phyloP scores from a whole-genome alignment of 2,329 filamentous ascomycete species.

The Fusarium sublunatum region DNA sequence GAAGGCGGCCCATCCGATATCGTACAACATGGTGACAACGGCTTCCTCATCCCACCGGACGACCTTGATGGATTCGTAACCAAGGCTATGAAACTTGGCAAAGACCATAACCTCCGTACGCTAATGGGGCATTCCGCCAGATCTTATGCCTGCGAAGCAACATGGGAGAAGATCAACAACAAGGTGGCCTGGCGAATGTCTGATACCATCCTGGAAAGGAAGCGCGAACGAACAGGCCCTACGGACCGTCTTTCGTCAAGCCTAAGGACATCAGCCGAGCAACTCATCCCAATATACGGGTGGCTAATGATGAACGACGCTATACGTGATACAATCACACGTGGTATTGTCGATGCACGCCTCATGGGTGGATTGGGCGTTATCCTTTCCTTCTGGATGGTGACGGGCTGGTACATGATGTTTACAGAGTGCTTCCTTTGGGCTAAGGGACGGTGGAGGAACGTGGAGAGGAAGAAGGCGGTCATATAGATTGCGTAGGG shows the following conservation, averaged over 20 bases:
- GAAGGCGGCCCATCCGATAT: conserved; percentile 77
- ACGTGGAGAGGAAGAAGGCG: conserved; percentile 42
- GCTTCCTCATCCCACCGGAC: conserved; percentile 69
- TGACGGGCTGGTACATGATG: conserved; percentile 61
- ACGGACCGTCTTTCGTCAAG: conserved; percentile 20
- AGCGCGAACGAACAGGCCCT: conserved; percentile 46
- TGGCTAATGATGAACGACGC: conserved; percentile 58
- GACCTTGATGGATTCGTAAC: conserved; percentile 69
- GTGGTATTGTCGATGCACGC: conserved; percentile 56
- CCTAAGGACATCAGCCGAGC: conserved; percentile 42
- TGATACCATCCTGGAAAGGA: conserved; percentile 61
- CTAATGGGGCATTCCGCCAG: conserved; percentile 62
- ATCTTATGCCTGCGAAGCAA: conserved; percentile 69
- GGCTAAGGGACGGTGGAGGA: conserved; percentile 50
- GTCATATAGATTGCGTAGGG: conserved; percentile 19
- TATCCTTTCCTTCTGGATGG: conserved; percentile 61
- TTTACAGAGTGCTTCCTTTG: conserved; percentile 60
- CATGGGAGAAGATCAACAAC: conserved; percentile 79
- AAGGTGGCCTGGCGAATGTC: conserved; percentile 73
- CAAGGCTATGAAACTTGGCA: conserved; percentile 62
- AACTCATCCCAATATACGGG: conserved; percentile 55
- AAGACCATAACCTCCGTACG: conserved; percentile 56
- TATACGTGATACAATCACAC: conserved; percentile 51
- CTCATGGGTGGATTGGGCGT: conserved; percentile 59
- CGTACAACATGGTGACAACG: conserved; percentile 67